Percentiles rank a stretch among this genome's conserved stretches.
Conservation (phyloP, 2,329 filamentous ascomycete genomes). For the Alternaria atra region DNA sequence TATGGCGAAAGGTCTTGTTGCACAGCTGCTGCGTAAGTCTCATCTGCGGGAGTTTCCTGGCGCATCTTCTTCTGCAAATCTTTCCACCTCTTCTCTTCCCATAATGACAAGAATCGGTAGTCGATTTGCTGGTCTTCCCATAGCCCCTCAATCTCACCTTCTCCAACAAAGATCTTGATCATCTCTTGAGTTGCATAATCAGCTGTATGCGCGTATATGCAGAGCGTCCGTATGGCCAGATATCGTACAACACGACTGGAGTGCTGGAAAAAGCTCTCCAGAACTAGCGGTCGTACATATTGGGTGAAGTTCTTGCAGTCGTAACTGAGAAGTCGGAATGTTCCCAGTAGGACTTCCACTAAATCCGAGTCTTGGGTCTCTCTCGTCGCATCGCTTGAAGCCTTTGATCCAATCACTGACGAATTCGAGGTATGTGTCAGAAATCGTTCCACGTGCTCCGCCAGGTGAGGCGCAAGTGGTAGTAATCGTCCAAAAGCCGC, state of each 20-base stretch:
- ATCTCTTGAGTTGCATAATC: slow-evolving; percentile 81
- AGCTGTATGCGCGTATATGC: slow-evolving; percentile 78
- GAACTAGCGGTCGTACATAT: slow-evolving; percentile 70
- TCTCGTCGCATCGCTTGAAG: not conserved
- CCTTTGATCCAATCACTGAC: slow-evolving; percentile 29
- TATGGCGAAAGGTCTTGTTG: slow-evolving; percentile 40
- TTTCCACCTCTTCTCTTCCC: slow-evolving; percentile 67
- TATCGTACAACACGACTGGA: slow-evolving; percentile 72
- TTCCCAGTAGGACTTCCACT: slow-evolving; percentile 67
- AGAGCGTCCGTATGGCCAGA: slow-evolving; percentile 82
- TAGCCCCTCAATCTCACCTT: slow-evolving; percentile 69
- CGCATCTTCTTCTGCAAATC: slow-evolving; percentile 24
- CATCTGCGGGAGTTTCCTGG: slow-evolving; percentile 6
- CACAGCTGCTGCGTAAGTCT: slow-evolving; percentile 5
- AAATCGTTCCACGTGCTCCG: slow-evolving; percentile 71
- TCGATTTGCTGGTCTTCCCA: slow-evolving; percentile 82
- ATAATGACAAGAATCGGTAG: slow-evolving; percentile 75
- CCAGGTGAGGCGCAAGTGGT: slow-evolving; percentile 82
- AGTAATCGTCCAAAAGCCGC: slow-evolving; percentile 81
- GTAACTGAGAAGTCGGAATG: slow-evolving; percentile 82
- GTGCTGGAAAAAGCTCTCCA: slow-evolving; percentile 74
- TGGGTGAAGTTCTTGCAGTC: slow-evolving; percentile 73
- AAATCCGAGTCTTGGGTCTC: slow-evolving; percentile 26
- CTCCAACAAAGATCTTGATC: slow-evolving; percentile 70
- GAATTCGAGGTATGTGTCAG: slow-evolving; percentile 44